Percentiles rank a stretch among this genome's conserved stretches.
Evolutionary conservation across 2,329 filamentous ascomycete genomes (phyloP).

Genomic region (Alternaria ethzedia): DNA sequence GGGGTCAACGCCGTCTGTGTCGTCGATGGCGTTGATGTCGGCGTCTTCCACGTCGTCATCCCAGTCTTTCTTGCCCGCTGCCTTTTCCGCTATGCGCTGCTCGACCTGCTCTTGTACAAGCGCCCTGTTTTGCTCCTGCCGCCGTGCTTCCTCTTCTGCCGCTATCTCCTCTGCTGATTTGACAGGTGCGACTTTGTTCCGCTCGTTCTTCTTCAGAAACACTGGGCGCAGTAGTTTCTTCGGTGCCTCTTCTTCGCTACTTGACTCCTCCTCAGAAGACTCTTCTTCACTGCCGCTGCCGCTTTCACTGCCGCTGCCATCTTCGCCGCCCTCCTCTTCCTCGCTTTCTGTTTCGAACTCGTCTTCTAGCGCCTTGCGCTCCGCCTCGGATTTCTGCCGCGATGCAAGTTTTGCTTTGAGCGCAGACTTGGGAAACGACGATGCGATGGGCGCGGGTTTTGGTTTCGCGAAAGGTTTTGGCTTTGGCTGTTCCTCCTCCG

Average conservation of each 20-base stretch:
- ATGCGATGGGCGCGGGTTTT: constrained; percentile 50
- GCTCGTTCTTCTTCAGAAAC: constrained; percentile 69
- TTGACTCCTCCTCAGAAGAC: constrained; percentile 59
- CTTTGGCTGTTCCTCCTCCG: constrained; percentile 59
- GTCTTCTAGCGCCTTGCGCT: constrained; percentile 53
- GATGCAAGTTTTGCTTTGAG: constrained; percentile 53
- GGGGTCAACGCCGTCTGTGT: constrained; percentile 84
- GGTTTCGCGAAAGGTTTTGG: constrained; percentile 42
- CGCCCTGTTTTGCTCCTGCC: constrained; percentile 74
- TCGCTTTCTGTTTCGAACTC: constrained; percentile 66
- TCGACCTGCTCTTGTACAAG: constrained; percentile 89
- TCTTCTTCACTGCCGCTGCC: constrained; percentile 36
- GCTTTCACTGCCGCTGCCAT: constrained; percentile 22
- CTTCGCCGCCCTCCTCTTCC: constrained; percentile 35
- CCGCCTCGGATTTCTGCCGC: constrained; percentile 38
- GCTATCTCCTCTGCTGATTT: constrained; percentile 51
- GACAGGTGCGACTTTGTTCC: constrained; percentile 50
- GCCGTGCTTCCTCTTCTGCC: constrained; percentile 62
- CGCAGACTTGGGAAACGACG: constrained; percentile 55
- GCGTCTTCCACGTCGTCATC: constrained; percentile 72
- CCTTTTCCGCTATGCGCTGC: constrained; percentile 76
- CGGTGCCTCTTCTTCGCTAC: constrained; percentile 64
- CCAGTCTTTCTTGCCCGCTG: constrained; percentile 83
- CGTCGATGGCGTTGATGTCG: constrained; percentile 79
- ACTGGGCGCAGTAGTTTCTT: constrained; percentile 68